Percentiles rank a stretch among this genome's conserved stretches.
Conservation (phyloP, 345 rosid genomes). For the Isatis tinctoria region DNA sequence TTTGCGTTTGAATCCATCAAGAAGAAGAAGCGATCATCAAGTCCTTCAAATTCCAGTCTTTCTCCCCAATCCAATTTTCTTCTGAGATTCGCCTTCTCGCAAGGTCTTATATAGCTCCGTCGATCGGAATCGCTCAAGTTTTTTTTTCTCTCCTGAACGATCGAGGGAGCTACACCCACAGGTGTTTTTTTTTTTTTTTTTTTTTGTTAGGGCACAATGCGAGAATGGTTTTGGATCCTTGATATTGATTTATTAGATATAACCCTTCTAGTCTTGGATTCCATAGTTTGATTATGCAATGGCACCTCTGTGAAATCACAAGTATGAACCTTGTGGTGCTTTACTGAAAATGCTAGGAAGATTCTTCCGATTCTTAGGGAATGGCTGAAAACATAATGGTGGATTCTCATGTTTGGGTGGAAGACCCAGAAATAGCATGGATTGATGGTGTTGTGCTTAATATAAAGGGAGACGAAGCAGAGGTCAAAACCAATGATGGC, state of each 20-base stretch:
- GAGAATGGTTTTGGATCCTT: neutral
- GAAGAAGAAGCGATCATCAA: slow-evolving; percentile 25
- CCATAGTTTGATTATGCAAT: slow-evolving; percentile 1
- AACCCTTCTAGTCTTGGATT: neutral
- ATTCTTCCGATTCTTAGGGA: slow-evolving; percentile 27
- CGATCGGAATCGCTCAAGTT: neutral
- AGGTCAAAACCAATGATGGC: slow-evolving; percentile 47
- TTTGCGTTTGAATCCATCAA: slow-evolving; percentile 4
- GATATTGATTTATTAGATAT: neutral
- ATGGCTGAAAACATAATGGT: slow-evolving; percentile 39
- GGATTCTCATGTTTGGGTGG: slow-evolving; percentile 80
- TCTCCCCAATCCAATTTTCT: neutral
- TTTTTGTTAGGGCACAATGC: neutral
- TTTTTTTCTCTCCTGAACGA: neutral
- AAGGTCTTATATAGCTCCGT: neutral
- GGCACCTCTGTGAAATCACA: neutral
- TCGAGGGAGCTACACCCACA: neutral
- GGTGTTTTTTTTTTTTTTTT: neutral
- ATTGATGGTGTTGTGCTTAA: slow-evolving; percentile 60
- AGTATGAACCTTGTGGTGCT: neutral
- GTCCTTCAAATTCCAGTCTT: slow-evolving; percentile 2
- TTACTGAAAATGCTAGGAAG: slow-evolving; percentile 11
- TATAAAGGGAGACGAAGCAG: slow-evolving; percentile 52
- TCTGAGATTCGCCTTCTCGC: neutral
- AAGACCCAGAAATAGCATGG: slow-evolving; percentile 60